Evolutionary conservation across 345 rosid species (phyloP), one percentile per base, ranked within the genome.

Genomic region (Eucalyptus curtisii): DNA sequence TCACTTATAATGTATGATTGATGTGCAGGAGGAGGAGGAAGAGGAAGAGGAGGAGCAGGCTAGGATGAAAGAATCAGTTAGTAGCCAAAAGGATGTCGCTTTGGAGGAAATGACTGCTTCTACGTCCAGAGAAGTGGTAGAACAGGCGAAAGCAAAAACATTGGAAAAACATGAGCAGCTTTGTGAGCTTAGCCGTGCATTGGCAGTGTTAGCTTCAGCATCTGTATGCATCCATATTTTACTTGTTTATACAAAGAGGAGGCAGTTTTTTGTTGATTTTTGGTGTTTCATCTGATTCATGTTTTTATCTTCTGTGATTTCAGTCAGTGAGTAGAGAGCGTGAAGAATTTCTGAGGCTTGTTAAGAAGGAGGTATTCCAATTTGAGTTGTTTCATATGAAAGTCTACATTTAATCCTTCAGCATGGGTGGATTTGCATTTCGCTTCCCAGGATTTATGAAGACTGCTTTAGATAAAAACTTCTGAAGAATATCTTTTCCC

Each of bases 251-350:
- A 42, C 68, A 66, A 50, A 31, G 11, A 48, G 30, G 64, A 37
- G n/a, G 27, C 40, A 47, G 33, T 37, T 49, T 45, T 45, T 30
- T 49, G 61, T 37, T n/a, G 61, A 12, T 15, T 40, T 40, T 53
- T 42, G 44, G 66, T 40, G 42, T 89, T 89, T 30, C 88, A 13
- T 88, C 88, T 90, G 86, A 13, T 87, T 13, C 30, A 88, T 71
- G 50, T 81, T 55, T 82, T 82, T 88, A 91, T 86, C 87, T 87
- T 71, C 55, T 90, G 88, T 45, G 88, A 49, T 90, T 92, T 85
- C 95, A 97, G 99, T 95, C 99, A 19, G 99, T 98, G 59, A 98
- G 99, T 93, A 91, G 94, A 93, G 99, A 98, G 92, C 97, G 99
- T 86, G 99, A 97, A 92, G 99, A 96, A 93, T 98, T 97, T 90